phyloP scores from a whole-genome alignment of 2,329 filamentous ascomycete genomes.

The Colletotrichum sansevieriae region DNA sequence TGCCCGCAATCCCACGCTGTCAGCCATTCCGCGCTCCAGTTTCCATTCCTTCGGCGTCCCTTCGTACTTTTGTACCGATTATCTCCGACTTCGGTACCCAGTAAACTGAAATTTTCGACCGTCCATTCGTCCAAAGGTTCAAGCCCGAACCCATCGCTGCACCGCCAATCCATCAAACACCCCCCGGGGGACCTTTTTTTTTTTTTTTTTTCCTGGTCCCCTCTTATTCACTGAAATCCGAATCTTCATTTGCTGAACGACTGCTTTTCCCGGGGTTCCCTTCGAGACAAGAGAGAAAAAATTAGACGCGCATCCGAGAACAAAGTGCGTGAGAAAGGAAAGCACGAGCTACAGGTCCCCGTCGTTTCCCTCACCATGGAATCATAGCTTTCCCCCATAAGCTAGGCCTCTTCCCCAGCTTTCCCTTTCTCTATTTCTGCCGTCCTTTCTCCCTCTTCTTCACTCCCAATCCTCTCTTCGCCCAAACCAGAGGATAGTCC shows the following conservation, averaged over 20 bases:
- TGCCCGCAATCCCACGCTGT: slow-evolving; percentile 23
- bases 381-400: slow-evolving; percentile 30
- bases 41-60: slow-evolving; percentile 28
- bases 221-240: slow-evolving; percentile 8
- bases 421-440: slow-evolving; percentile 3
- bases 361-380: slow-evolving; percentile 13
- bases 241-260: slow-evolving; percentile 10
- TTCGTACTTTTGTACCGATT: slow-evolving; percentile 29
- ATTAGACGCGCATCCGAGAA: slow-evolving; percentile 25
- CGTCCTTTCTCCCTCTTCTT: background rate
- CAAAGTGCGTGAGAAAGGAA: background rate
- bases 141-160: background rate
- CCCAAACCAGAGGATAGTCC: background rate
- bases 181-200: background rate
- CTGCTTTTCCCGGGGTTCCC: slow-evolving; percentile 10
- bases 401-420: slow-evolving; percentile 20
- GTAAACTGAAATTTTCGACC: slow-evolving; percentile 39
- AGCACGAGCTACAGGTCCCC: slow-evolving; percentile 9
- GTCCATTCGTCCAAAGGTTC: slow-evolving; percentile 25
- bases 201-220: background rate
- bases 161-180: background rate
- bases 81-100: slow-evolving; percentile 41
- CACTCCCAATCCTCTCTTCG: background rate
- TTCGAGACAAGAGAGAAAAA: slow-evolving; percentile 17
- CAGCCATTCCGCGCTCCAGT: slow-evolving; percentile 4